phyloP scores from a whole-genome alignment of 2,329 filamentous ascomycete genomes.

The Paramyrothecium roridum region DNA sequence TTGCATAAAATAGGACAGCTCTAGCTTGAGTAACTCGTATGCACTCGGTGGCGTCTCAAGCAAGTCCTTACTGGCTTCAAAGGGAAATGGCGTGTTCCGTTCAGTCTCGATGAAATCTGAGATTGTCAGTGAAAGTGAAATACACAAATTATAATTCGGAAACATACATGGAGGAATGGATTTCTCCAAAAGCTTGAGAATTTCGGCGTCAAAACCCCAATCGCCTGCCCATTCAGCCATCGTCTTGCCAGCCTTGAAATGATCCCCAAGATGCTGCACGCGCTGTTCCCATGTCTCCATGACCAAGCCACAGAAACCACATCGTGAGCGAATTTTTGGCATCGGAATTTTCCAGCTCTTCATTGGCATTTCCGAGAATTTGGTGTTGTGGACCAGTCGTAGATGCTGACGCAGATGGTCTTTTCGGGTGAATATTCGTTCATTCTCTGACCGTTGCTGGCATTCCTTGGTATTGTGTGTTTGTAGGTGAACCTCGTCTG shows the following conservation, averaged over 20 bases:
- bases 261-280: constrained; percentile 33
- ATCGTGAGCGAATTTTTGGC: constrained; percentile 31
- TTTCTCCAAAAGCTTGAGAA: constrained; percentile 34
- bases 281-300: constrained; percentile 33
- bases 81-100: constrained; percentile 12
- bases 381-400: constrained; percentile 36
- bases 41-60: constrained; percentile 14
- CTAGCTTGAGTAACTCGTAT: constrained; percentile 15
- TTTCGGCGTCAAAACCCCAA: constrained; percentile 35
- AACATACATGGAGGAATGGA: constrained; percentile 36
- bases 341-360: constrained; percentile 33
- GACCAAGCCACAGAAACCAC: constrained; percentile 33
- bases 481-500: constrained; percentile 28
- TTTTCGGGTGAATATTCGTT: constrained; percentile 41
- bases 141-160: not conserved
- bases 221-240: constrained; percentile 41
- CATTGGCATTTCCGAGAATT: constrained; percentile 23
- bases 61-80: constrained; percentile 10
- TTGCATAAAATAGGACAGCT: constrained; percentile 15
- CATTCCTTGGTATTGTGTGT: constrained; percentile 39
- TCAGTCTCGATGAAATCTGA: constrained; percentile 16
- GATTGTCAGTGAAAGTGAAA: not conserved
- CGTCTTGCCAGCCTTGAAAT: constrained; percentile 36
- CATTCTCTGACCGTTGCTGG: constrained; percentile 41
- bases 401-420: constrained; percentile 40